Base-by-base conservation (phyloP, 192 early-diverging fungal genomes). In the Umbelopsis isabellina region DNA sequence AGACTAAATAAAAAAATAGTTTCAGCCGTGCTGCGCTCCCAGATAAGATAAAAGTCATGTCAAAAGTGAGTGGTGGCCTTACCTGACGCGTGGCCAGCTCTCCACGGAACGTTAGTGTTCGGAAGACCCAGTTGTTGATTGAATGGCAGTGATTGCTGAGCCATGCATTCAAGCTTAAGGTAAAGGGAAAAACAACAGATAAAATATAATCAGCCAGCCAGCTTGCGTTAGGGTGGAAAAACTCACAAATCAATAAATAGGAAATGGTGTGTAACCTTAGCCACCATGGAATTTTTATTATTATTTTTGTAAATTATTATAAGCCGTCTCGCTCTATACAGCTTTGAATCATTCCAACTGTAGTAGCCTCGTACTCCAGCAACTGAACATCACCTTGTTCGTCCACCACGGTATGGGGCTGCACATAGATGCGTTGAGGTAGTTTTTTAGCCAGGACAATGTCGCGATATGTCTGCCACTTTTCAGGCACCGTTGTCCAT, bases 261-360 rank as follows among this genome's bases (percentile, higher is more conserved):
- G 7, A 6, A 41, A 9, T 41, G 37, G 37, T 41, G 37, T 41
- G 37, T 41, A 41, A 41, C 37, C 2, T 41, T 41, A 41, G 37
- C 37, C 37, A 35, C 12, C 2, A 35, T 18, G 12, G 27, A 16
- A 15, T 61, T 61, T 61, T 61, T 61, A 61, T 61, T 61, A 61
- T 61, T 61, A 61, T 18, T 12, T n/a, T 58, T 33, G 51, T 52
- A n/a, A n/a, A 52, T 23, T 11, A 33, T 30, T 2, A 69, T 71
- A 77, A 20, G 85, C 41, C 9, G 46, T 66, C 27, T 30, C 88
- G 76, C 45, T 89, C 88, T 58, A 89, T 53, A 72, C 55, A 85
- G 25, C 83, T 85, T 73, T 85, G 72, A 65, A 89, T 79, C 66
- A 89, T 77, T n/a, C 88, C 88, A 58, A 78, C 79, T 44, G 83